These are phyloP conservation scores for Exophiala spinifera DNA, from an alignment of 2,329 filamentous ascomycete species.

Conservation along the genomic window DNA sequence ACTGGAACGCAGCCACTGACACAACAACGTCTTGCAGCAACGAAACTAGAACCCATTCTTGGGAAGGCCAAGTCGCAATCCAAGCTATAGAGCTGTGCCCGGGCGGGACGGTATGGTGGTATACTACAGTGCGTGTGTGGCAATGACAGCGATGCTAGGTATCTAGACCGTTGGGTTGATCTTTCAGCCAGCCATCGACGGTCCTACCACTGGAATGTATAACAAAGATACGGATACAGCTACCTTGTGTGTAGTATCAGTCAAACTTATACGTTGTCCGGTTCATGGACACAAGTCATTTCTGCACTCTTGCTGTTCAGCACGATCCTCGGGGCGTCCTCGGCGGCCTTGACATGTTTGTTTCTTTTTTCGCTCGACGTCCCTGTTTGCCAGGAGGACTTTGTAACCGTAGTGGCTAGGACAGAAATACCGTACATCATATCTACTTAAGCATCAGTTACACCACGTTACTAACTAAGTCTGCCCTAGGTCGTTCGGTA, in stretches of 20 bases:
- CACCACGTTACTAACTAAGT: no score
- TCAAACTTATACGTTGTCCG: constrained; percentile 13
- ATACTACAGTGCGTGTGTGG: no score
- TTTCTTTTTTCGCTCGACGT: constrained; percentile 43
- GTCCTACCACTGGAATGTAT: not conserved
- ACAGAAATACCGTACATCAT: no score
- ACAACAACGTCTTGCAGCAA: constrained; percentile 57
- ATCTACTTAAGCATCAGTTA: no score
- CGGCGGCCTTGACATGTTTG: constrained; percentile 41
- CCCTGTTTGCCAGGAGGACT: constrained; percentile 40
- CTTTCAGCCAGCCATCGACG: not conserved
- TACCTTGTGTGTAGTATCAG: not conserved
- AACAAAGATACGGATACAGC: not conserved
- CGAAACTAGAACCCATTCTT: constrained; percentile 88
- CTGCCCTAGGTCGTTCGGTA: no score
- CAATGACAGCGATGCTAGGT: no score
- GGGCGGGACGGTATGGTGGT: no score
- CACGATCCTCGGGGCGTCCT: constrained; percentile 44
- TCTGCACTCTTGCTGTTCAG: constrained; percentile 31
- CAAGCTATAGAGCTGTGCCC: constrained; percentile 45
- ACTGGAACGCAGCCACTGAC: no score
- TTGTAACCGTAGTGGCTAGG: no score
- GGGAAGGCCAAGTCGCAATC: constrained; percentile 86
- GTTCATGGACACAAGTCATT: constrained; percentile 6
- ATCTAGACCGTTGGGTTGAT: no score